Conservation (phyloP, 2,329 filamentous ascomycete species). For the Ophiostoma montium region DNA sequence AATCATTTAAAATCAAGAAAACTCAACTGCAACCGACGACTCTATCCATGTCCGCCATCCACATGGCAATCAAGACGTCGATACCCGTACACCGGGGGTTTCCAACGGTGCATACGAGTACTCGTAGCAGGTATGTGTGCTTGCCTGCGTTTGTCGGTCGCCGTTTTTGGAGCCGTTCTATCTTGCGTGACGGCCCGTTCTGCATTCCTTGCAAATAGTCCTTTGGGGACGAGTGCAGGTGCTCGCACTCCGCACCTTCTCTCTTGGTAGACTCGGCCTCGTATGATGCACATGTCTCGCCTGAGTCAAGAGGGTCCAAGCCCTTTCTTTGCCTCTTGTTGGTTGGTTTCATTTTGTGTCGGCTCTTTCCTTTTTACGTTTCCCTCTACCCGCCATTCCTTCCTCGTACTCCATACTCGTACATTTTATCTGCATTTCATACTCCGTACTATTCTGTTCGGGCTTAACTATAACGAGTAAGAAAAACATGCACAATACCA, state of each 20-base stretch:
- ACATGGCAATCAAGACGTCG: no score
- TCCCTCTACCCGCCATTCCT: neutral
- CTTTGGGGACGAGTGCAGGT: no score
- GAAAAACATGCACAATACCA: no score
- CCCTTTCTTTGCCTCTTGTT: neutral
- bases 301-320: neutral
- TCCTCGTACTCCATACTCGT: neutral
- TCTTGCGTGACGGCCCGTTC: neutral
- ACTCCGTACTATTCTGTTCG: no score
- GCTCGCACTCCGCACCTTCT: neutral
- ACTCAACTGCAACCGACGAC: no score
- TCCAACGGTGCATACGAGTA: no score
- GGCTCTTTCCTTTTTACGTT: neutral
- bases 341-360: neutral
- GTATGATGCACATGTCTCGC: neutral
- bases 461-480: no score
- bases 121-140: no score
- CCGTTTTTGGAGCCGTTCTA: neutral
- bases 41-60: no score
- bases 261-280: neutral
- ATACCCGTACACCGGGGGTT: no score
- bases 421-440: constrained; percentile 1
- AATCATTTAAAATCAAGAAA: neutral
- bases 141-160: neutral
- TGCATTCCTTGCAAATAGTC: neutral